Conservation (phyloP, 2,329 filamentous ascomycete genomes). For the Aspergillus sp. region DNA sequence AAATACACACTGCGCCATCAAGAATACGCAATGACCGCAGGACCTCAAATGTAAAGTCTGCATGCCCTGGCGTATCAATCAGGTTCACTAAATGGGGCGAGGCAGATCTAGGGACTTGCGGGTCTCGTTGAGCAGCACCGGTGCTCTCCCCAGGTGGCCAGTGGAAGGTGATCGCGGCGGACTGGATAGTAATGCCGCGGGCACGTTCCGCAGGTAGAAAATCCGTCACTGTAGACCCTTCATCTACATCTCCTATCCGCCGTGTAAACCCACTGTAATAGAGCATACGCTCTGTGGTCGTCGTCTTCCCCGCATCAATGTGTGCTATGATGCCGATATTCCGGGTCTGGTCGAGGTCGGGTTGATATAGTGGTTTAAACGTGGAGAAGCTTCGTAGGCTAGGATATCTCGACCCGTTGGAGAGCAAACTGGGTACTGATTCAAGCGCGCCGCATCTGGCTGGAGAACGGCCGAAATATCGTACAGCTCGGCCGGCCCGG, state of each 20-base stretch:
- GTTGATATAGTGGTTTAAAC: constrained; percentile 20
- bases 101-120: constrained; percentile 49
- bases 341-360: constrained; percentile 63
- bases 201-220: constrained; percentile 91
- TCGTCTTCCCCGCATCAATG: constrained; percentile 98
- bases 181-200: constrained; percentile 95
- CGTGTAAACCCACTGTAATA: constrained; percentile 91
- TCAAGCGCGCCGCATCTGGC: constrained; percentile 8
- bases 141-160: constrained; percentile 66
- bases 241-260: constrained; percentile 89
- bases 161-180: constrained; percentile 89
- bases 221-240: constrained; percentile 95
- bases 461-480: constrained; percentile 1
- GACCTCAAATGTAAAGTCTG: constrained; percentile 97
- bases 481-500: constrained; percentile 21
- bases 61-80: constrained; percentile 95
- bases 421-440: neutral
- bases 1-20: constrained; percentile 87
- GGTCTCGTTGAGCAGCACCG: constrained; percentile 17
- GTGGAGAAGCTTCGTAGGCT: constrained; percentile 30
- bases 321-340: constrained; percentile 99
- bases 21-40: constrained; percentile 83
- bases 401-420: neutral
- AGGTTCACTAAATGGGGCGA: constrained; percentile 74
- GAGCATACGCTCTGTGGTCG: constrained; percentile 98